Evolutionary conservation across 495 filamentous ascomycete species (phyloP), one percentile per base, ranked within the genome.

Genomic region (Podospora conica): DNA sequence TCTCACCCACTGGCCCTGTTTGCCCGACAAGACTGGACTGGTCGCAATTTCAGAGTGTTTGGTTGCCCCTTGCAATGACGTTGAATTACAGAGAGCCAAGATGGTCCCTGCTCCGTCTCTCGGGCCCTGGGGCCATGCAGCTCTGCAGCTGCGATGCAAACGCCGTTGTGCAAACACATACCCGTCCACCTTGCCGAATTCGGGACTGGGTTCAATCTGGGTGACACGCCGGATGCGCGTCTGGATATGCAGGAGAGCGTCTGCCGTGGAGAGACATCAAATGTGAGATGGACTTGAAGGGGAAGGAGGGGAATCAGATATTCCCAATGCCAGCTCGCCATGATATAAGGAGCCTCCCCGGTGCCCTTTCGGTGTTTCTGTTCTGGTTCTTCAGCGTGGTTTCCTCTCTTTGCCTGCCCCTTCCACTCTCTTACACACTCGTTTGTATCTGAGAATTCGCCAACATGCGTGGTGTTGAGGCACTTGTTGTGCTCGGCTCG

Each of bases 261-360:
- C 61, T 31, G 48, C 53, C 25, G 48, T 54, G 61, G 61, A 55
- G 48, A 63, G 29, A 63, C 61, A 55, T 55, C 23, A 53, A 31
- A 29, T 53, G 28, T 31, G 58, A 20, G n/a, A 9, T 48, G 29
- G 15, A 23, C 22, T 53, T 21, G 25, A 48, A 55, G 53, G 23
- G 25, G 58, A 40, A 60, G 23, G 59, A 23, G 24, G 22, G 11
- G 21, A 24, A 33, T 48, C 21, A n/a, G 60, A 48, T 22, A 18
- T 53, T 53, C 18, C 21, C 3, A n/a, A 53, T 9, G 31, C 23
- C 24, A 20, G 58, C 18, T 59, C 25, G 29, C 58, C 58, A 20
- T 28, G 25, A 29, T 59, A 48, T 48, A 48, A 48, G 40, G 18
- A 9, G 40, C 40, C 40, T 48, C 40, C 40, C 40, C 40, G 40